Conservation (phyloP, 2,329 filamentous ascomycete species). For the Endothia cerciana region DNA sequence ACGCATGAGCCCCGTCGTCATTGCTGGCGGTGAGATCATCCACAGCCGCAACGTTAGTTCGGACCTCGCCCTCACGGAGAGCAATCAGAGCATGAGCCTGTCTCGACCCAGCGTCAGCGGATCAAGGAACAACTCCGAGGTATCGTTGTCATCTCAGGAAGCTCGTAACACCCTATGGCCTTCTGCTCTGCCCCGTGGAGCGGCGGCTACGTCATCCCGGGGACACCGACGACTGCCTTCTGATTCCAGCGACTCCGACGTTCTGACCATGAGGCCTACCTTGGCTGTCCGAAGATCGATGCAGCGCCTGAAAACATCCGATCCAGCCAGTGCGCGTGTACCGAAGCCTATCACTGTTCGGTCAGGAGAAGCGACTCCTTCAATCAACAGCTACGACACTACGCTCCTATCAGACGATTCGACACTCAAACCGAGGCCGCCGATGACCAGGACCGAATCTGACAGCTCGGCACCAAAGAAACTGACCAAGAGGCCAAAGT, state of each 20-base stretch:
- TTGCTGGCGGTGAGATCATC: constrained; percentile 64
- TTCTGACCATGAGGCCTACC: constrained; percentile 50
- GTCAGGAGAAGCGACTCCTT: constrained; percentile 45
- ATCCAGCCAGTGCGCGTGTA: constrained; percentile 48
- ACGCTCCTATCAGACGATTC: constrained; percentile 63
- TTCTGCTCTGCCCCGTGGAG: constrained; percentile 53
- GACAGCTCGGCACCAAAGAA: constrained; percentile 52
- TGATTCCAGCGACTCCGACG: constrained; percentile 61
- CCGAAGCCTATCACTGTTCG: constrained; percentile 58
- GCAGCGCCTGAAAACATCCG: constrained; percentile 53
- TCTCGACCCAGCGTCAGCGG: constrained; percentile 46
- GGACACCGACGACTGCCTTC: constrained; percentile 49
- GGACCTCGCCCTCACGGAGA: constrained; percentile 54
- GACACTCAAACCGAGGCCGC: constrained; percentile 45
- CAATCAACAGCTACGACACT: constrained; percentile 61
- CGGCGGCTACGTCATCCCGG: constrained; percentile 32
- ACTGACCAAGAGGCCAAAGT: constrained; percentile 57
- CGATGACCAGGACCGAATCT: constrained; percentile 36
- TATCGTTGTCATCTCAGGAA: constrained; percentile 46
- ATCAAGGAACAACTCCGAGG: constrained; percentile 47
- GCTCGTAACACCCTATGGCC: constrained; percentile 55
- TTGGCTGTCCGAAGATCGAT: constrained; percentile 60
- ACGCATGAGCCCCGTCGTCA: constrained; percentile 68
- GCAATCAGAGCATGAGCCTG: constrained; percentile 50
- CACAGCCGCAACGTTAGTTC: constrained; percentile 61